Evolutionary conservation across 441 rosid genomes (phyloP).

Genomic region (Corymbia calophylla): DNA sequence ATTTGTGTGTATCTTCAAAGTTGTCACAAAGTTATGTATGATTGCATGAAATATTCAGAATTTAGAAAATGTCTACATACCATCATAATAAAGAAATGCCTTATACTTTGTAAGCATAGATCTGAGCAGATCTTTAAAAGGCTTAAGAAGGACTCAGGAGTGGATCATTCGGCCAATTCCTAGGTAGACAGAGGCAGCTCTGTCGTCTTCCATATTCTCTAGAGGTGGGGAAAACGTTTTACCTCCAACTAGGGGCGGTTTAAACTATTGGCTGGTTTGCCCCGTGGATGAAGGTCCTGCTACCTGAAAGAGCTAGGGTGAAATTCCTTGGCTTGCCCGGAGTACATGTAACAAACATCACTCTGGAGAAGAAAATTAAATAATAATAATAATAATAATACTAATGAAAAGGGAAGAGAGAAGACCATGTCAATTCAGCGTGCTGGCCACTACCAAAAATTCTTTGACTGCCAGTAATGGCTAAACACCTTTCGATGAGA

Average conservation of each 20-base stretch:
- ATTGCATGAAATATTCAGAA: not conserved
- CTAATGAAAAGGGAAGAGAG: not conserved
- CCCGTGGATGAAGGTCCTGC: too few species aligned
- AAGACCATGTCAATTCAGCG: conserved; percentile 13
- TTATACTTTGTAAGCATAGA: not conserved
- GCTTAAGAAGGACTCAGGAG: too few species aligned
- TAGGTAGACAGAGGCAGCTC: too few species aligned
- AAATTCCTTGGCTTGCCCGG: too few species aligned
- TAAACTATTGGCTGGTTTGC: too few species aligned
- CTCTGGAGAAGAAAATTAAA: not conserved
- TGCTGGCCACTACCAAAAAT: conserved; percentile 21
- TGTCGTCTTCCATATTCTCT: too few species aligned
- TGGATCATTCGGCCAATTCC: too few species aligned
- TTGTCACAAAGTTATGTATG: not conserved
- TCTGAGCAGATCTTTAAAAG: too few species aligned
- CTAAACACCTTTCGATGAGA: conserved; percentile 30
- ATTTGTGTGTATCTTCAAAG: not conserved
- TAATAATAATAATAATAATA: not conserved
- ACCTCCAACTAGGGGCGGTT: too few species aligned
- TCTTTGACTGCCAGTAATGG: not conserved
- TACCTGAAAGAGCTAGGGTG: too few species aligned
- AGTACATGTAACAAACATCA: too few species aligned
- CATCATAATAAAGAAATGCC: not conserved
- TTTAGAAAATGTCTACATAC: not conserved
- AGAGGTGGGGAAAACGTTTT: too few species aligned